phyloP scores from a whole-genome alignment of 2,329 filamentous ascomycete species.

The Monosporascus sp. region DNA sequence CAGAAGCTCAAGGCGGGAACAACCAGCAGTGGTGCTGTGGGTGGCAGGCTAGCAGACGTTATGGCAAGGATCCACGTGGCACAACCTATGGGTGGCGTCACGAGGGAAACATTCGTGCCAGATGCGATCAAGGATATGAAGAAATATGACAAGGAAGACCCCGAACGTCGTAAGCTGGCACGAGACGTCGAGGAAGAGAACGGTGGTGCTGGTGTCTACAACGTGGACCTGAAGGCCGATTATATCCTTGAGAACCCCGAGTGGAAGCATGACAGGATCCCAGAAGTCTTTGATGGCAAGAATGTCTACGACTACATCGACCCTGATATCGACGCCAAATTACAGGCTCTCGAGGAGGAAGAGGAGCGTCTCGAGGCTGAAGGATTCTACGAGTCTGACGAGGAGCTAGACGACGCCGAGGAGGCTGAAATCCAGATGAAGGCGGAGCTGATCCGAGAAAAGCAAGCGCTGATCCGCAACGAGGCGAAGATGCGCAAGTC shows the following conservation, averaged over 20 bases:
- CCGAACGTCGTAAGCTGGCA: constrained; percentile 74
- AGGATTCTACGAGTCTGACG: constrained; percentile 87
- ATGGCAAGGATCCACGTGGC: constrained; percentile 95
- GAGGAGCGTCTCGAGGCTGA: constrained; percentile 89
- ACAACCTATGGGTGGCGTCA: constrained; percentile 77
- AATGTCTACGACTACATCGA: constrained; percentile 98
- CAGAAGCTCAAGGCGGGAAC: constrained; percentile 95
- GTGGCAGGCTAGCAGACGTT: constrained; percentile 81
- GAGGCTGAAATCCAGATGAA: constrained; percentile 85
- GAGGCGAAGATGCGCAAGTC: constrained; percentile 93
- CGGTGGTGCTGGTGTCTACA: constrained; percentile 93
- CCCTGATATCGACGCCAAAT: constrained; percentile 90
- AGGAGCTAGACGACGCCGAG: constrained; percentile 78
- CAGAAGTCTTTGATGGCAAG: constrained; percentile 89
- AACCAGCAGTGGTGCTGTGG: constrained; percentile 66
- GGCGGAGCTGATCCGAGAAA: constrained; percentile 92
- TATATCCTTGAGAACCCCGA: constrained; percentile 83
- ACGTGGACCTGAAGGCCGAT: constrained; percentile 82
- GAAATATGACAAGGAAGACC: constrained; percentile 88
- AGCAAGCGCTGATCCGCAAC: constrained; percentile 86
- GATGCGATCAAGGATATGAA: constrained; percentile 73
- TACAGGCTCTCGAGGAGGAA: constrained; percentile 87
- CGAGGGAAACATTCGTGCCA: constrained; percentile 80
- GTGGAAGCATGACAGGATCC: constrained; percentile 95
- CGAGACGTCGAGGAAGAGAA: constrained; percentile 87